These are phyloP conservation scores for Penicillium sp. DNA, from an alignment of 2,329 filamentous ascomycete genomes.

Conservation along the genomic window DNA sequence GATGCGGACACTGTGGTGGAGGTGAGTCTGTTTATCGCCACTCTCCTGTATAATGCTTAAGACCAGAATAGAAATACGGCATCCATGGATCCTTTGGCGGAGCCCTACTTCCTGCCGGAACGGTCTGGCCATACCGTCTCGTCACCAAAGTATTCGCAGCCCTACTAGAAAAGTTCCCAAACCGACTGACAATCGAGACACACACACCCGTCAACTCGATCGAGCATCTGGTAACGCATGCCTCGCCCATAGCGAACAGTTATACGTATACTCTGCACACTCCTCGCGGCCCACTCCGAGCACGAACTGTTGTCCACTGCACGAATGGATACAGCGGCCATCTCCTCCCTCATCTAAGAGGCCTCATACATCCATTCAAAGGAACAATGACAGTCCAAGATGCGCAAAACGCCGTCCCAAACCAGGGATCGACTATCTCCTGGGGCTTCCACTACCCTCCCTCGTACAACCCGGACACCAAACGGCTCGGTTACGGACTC, in stretches of 20 bases:
- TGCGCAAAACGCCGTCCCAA: constrained; percentile 20
- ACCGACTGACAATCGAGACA: constrained; percentile 31
- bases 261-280: constrained; percentile 36
- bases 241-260: constrained; percentile 1
- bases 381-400: constrained; percentile 46
- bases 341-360: constrained; percentile 41
- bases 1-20: constrained; percentile 13
- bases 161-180: constrained; percentile 24
- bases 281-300: constrained; percentile 35
- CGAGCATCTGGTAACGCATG: constrained; percentile 7
- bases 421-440: constrained; percentile 22
- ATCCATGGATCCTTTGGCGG: constrained; percentile 24
- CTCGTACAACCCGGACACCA: constrained; percentile 18
- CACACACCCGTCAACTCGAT: constrained; percentile 30
- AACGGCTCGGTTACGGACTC: constrained; percentile 19
- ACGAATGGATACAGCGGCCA: constrained; percentile 45
- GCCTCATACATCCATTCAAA: constrained; percentile 39
- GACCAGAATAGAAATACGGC: constrained; percentile 22
- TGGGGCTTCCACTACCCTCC: constrained; percentile 33
- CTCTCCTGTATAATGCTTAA: neutral
- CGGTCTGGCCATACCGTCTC: constrained; percentile 39
- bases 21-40: constrained; percentile 2
- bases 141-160: constrained; percentile 29
- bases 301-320: constrained; percentile 40
- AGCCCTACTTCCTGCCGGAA: constrained; percentile 30